phyloP scores from a whole-genome alignment of 768 basidiomycete species.

The Lactifluus pinguis region DNA sequence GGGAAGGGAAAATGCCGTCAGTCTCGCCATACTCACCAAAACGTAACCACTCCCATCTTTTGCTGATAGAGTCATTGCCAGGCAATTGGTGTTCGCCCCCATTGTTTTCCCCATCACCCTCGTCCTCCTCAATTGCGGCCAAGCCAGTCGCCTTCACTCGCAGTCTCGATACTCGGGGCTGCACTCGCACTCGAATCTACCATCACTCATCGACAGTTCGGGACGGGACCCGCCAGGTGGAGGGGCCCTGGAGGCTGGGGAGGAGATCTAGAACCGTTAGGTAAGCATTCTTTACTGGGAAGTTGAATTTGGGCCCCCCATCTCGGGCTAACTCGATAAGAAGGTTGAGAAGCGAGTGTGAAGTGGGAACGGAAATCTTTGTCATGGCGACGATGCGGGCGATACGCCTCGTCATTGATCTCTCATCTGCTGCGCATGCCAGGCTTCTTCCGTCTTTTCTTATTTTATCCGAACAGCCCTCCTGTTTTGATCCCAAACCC shows the following conservation, averaged over 20 bases:
- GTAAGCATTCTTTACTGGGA: too few relatives aligned
- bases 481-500: too few relatives aligned
- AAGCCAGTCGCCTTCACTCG: conserved; percentile 81
- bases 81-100: conserved; percentile 20
- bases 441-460: too few relatives aligned
- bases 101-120: conserved; percentile 38
- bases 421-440: too few relatives aligned
- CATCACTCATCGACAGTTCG: conserved; percentile 38
- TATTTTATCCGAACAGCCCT: too few relatives aligned
- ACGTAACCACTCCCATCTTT: conserved; percentile 7
- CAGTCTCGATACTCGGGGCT: conserved; percentile 57
- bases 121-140: conserved; percentile 76
- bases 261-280: too few relatives aligned
- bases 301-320: too few relatives aligned
- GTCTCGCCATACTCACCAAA: conserved; percentile 27
- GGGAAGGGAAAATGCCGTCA: conserved; percentile 12
- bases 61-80: conserved; percentile 3
- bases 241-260: conserved; percentile 38
- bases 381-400: too few relatives aligned
- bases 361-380: too few relatives aligned
- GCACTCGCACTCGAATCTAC: conserved; percentile 51
- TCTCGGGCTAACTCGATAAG: too few relatives aligned
- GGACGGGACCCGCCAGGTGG: conserved; percentile 39
- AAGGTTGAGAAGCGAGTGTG: too few relatives aligned
- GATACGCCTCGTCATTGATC: too few relatives aligned